Evolutionary conservation across 2,329 filamentous ascomycete genomes (phyloP), one percentile per base, ranked within the genome.

Genomic region (Parasarocladium wereldwijsianum): DNA sequence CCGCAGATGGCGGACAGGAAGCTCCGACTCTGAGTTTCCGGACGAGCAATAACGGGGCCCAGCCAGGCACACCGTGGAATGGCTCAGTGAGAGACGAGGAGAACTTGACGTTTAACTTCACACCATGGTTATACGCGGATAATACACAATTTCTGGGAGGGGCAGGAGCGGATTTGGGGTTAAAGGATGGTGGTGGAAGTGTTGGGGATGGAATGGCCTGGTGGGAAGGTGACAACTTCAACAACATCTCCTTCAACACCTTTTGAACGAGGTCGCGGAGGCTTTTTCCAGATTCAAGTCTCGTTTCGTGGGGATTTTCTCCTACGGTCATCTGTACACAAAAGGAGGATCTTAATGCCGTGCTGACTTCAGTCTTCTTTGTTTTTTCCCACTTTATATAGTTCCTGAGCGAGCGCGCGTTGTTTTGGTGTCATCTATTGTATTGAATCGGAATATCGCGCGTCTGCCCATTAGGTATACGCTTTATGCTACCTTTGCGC

Each of bases 1-100:
- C 60, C 0, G 54, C 60, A 3, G 60, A 66, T 33, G 62, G 62
- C 8, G 62, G 62, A 0, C 60, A 63, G 31, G 59, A 60, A 8
- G 61, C 56, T 2, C 62, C 62, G 1, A 56, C 17, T 6, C 17
- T 49, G 11, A 53, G 53, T 0, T 55, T 42, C n/a, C n/a, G n/a
- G n/a, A n/a, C n/a, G n/a, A n/a, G n/a, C n/a, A n/a, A n/a, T n/a
- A n/a, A n/a, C n/a, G n/a, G n/a, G n/a, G n/a, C n/a, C n/a, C n/a
- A n/a, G n/a, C 37, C 40, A 14, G 37, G 38, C 13, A 43, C 47
- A 0, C 34, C 42, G 2, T 36, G 44, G 11, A 39, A 40, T 13
- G 34, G 16, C 29, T 26, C 41, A 2, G 39, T 42, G 4, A 43
- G 36, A 15, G 48, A 53, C 8, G 46, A 53, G 19, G 35, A 46